Percentiles rank a stretch among this genome's conserved stretches.
Conservation (phyloP, 2,329 filamentous ascomycete genomes). For the Rhinocladiella mackenziei region DNA sequence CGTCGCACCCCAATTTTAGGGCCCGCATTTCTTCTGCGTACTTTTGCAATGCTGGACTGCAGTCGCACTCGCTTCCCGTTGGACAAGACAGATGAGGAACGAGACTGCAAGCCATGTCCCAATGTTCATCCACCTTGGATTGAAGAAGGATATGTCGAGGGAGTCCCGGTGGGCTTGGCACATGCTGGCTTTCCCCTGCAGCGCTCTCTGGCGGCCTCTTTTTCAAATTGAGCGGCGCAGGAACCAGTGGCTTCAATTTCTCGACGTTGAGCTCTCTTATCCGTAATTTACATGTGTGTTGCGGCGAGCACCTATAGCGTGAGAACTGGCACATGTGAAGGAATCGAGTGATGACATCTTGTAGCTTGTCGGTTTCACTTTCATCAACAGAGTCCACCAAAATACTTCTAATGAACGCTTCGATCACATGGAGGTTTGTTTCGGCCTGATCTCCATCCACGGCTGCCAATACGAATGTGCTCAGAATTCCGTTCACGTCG, state of each 20-base stretch:
- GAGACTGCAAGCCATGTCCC: too few relatives aligned
- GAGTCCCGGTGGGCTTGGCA: too few relatives aligned
- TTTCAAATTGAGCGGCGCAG: slow-evolving; percentile 11
- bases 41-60: too few relatives aligned
- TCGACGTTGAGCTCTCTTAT: slow-evolving; percentile 1
- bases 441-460: slow-evolving; percentile 2
- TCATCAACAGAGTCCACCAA: slow-evolving; percentile 7
- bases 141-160: too few relatives aligned
- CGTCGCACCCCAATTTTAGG: too few relatives aligned
- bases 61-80: too few relatives aligned
- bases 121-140: too few relatives aligned
- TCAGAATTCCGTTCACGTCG: slow-evolving; percentile 14
- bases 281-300: slow-evolving; percentile 13
- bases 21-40: too few relatives aligned
- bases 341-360: slow-evolving; percentile 10
- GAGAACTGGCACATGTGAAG: slow-evolving; percentile 14
- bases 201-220: background rate
- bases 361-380: slow-evolving; percentile 5
- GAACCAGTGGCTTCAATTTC: slow-evolving; percentile 8
- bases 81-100: too few relatives aligned
- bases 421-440: slow-evolving; percentile 14
- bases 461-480: slow-evolving; percentile 16
- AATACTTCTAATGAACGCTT: slow-evolving; percentile 13
- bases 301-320: slow-evolving; percentile 13
- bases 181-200: background rate